phyloP scores from a whole-genome alignment of 305 asterid species.

The Caryopteris hybrid region DNA sequence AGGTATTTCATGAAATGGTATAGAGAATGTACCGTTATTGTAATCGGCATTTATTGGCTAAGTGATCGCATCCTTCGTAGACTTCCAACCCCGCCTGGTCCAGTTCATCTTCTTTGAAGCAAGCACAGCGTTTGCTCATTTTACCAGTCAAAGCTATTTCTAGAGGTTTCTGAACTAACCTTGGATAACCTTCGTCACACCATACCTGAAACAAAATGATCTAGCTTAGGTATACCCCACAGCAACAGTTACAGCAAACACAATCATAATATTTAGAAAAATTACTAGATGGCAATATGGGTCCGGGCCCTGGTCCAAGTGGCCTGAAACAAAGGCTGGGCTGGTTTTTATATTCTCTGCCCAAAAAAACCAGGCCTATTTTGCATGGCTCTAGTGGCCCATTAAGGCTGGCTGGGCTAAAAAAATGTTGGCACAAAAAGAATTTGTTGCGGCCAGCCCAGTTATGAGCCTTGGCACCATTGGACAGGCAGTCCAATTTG shows the following conservation, averaged over 20 bases:
- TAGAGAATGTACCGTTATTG: slow-evolving; percentile 5
- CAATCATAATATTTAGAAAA: not conserved
- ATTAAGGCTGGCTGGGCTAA: too few species aligned
- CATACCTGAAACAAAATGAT: slow-evolving; percentile 55
- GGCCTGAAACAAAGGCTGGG: too few species aligned
- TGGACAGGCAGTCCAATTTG: too few species aligned
- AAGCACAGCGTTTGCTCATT: slow-evolving; percentile 85
- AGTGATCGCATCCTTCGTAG: slow-evolving; percentile 64
- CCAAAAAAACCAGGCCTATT: too few species aligned
- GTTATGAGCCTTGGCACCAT: too few species aligned
- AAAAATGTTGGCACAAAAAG: too few species aligned
- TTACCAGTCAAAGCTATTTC: slow-evolving; percentile 84
- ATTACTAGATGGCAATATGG: too few species aligned
- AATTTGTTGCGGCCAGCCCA: too few species aligned
- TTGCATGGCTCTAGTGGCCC: too few species aligned
- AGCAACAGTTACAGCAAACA: not conserved
- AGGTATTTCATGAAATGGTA: not conserved
- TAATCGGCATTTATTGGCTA: slow-evolving; percentile 48
- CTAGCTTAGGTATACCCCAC: slow-evolving; percentile 7
- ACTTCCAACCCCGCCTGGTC: slow-evolving; percentile 61
- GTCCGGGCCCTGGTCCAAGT: too few species aligned
- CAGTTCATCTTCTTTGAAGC: slow-evolving; percentile 70
- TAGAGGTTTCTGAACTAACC: slow-evolving; percentile 72
- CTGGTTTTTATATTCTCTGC: too few species aligned
- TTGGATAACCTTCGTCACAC: slow-evolving; percentile 94